Evolutionary conservation across 805 yeast species (phyloP), one percentile per base, ranked within the genome.

Genomic region (Monosporozyma yasuniensis): DNA sequence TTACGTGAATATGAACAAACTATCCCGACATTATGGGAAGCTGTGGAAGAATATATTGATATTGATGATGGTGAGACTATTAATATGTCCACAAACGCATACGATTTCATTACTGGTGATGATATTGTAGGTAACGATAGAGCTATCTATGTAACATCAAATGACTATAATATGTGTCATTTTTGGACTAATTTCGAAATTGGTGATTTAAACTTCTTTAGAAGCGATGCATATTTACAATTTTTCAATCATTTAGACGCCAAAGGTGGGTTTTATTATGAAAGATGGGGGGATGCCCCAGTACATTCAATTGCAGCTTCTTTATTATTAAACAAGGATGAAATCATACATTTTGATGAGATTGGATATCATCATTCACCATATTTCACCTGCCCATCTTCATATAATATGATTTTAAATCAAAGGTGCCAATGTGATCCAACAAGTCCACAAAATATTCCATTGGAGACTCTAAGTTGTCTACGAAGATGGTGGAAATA

Each of bases 281-380:
- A 88, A 66, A 70, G 96, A 51, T 89, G 96, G 96, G 96, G 96
- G 14, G 96, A 89, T 68, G 96, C 96, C 0, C 96, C 96, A 0
- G 86, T 88, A 14, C 96, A 88, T 64, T 73, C 91, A 0, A 71
- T 87, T 27, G 95, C 80, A 1, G 81, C 78, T 1, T 64, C 84
- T 0, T 63, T 86, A 42, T 63, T 86, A 42, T 66, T 86, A 53
- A 77, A 80, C 53, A 74, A 71, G 48, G 63, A 71, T 16, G 83
- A 87, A 61, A 67, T 89, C 41, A 84, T 82, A 61, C 87, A 84
- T 70, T 86, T 89, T 65, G 81, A 81, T 50, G 95, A 88, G 58
- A 73, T 88, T 16, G 96, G 96, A 0, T 88, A 88, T 63, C 73
- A 65, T 54, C 96, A 88, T 68, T 65, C 71, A 0, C 95, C 95